Conservation (phyloP, 2,329 filamentous ascomycete genomes). For the Cytospora paraplurivora region DNA sequence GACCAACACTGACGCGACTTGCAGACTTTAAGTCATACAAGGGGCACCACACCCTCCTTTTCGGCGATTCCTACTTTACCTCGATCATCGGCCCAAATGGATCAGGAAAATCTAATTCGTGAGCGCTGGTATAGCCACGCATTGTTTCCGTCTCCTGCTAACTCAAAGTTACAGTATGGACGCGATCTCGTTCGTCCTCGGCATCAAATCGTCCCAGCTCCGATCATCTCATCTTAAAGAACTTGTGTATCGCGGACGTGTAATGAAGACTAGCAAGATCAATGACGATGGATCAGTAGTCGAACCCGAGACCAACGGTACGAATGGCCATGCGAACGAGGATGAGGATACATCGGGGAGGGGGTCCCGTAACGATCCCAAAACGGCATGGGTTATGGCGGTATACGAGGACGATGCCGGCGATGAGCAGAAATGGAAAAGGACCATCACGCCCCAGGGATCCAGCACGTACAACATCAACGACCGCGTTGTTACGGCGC, state of each 20-base stretch:
- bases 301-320: conserved; percentile 57
- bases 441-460: conserved; percentile 84
- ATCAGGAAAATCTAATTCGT: conserved; percentile 98
- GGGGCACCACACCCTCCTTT: conserved; percentile 89
- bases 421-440: conserved; percentile 94
- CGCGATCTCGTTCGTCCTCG: conserved; percentile 97
- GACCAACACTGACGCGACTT: conserved; percentile 24
- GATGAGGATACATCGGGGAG: conserved; percentile 63
- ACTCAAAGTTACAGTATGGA: conserved; percentile 73
- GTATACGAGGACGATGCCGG: conserved; percentile 98
- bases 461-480: conserved; percentile 97
- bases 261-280: conserved; percentile 88
- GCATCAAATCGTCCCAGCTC: conserved; percentile 97
- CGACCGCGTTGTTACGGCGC: conserved; percentile 82
- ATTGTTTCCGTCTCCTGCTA: conserved; percentile 27
- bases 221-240: conserved; percentile 93
- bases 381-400: conserved; percentile 98
- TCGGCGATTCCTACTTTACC: conserved; percentile 98
- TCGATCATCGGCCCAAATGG: conserved; percentile 99
- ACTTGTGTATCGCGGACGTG: conserved; percentile 91
- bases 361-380: conserved; percentile 78
- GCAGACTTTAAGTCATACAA: conserved; percentile 99
- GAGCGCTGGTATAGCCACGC: conserved; percentile 41
- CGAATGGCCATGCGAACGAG: conserved; percentile 62
- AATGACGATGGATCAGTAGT: conserved; percentile 84